Percentiles rank a stretch among this genome's conserved stretches.
These are phyloP conservation scores for Aechmea fasciata DNA, from an alignment of 176 grass and related monocot genomes.

Conservation along the genomic window DNA sequence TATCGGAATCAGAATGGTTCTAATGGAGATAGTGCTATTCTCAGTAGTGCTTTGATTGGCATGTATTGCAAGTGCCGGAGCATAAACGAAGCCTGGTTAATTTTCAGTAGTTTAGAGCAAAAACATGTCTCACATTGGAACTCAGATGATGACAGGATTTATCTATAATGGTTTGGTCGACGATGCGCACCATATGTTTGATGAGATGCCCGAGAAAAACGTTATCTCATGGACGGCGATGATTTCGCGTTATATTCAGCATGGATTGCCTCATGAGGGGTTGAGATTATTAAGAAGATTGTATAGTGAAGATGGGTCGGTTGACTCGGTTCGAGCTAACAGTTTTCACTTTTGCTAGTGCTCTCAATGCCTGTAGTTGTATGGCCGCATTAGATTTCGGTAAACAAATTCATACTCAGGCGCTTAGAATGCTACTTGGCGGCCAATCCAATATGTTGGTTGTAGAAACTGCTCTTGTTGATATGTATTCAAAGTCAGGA, in stretches of 20 bases:
- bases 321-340: not conserved
- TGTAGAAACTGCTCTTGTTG: conserved; percentile 14
- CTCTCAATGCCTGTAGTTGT: conserved; percentile 17
- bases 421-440: not conserved
- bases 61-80: conserved; percentile 16
- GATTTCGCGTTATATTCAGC: conserved; percentile 9
- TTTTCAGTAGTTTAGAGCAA: not conserved
- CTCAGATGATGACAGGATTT: not conserved
- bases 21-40: not conserved
- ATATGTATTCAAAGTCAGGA: conserved; percentile 22
- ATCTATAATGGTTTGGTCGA: conserved; percentile 3
- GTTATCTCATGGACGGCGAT: not conserved
- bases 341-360: conserved; percentile 6
- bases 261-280: conserved; percentile 9
- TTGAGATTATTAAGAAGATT: conserved; percentile 4
- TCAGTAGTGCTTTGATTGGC: conserved; percentile 4
- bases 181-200: not conserved
- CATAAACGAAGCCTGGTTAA: not conserved
- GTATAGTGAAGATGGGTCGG: not conserved
- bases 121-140: conserved; percentile 13
- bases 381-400: conserved; percentile 4
- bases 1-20: not conserved
- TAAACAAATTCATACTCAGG: conserved; percentile 16
- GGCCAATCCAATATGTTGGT: not conserved
- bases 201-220: not conserved